These are phyloP conservation scores for Geranium rotundifolium DNA, from an alignment of 345 rosid species.

Conservation along the genomic window DNA sequence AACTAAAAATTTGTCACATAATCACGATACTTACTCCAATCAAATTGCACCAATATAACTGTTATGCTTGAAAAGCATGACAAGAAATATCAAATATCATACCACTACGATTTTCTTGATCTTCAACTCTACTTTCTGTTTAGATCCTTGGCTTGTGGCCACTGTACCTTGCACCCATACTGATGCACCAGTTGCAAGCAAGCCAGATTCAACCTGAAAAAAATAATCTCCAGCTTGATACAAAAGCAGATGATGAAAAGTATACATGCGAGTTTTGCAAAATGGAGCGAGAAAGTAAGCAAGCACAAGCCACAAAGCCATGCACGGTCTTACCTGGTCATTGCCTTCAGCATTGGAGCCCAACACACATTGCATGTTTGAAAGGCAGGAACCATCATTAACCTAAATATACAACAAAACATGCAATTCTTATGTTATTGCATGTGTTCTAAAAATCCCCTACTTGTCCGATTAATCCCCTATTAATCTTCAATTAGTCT, in stretches of 20 bases:
- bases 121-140: constrained; percentile 84
- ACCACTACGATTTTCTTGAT: constrained; percentile 71
- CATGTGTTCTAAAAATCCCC: background rate
- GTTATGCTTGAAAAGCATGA: background rate
- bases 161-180: constrained; percentile 70
- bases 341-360: constrained; percentile 69
- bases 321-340: constrained; percentile 50
- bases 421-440: background rate
- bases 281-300: background rate
- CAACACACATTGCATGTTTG: constrained; percentile 95
- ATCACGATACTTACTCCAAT: background rate
- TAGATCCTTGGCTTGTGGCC: constrained; percentile 82
- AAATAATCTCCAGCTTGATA: constrained; percentile 14
- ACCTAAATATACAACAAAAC: constrained; percentile 27
- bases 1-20: background rate
- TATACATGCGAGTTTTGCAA: background rate
- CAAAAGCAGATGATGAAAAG: constrained; percentile 8
- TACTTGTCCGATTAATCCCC: too few species aligned
- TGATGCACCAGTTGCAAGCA: constrained; percentile 73
- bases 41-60: background rate
- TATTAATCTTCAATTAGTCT: too few species aligned
- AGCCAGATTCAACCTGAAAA: constrained; percentile 69
- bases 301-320: background rate
- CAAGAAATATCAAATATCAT: constrained; percentile 8
- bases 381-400: constrained; percentile 89